A percentile compares a stretch with the other conserved stretches of the same genome.
These are phyloP conservation scores for Arabidopsis hybrid DNA, from an alignment of 441 rosid species.

Conservation along the genomic window DNA sequence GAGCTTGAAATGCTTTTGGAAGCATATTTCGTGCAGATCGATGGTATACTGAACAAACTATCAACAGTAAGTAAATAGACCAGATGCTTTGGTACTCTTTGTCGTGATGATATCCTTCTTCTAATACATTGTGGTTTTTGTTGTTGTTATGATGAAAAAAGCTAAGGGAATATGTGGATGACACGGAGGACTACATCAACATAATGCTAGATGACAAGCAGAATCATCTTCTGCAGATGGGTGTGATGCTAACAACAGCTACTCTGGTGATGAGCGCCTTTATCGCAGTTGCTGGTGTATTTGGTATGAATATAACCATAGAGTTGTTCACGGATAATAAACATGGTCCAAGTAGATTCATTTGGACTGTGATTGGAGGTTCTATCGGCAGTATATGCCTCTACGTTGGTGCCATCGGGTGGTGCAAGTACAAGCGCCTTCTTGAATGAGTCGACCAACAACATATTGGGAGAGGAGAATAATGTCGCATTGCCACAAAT, in stretches of 20 bases:
- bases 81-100: not conserved
- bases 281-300: conserved; percentile 65
- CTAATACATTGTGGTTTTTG: conserved; percentile 3
- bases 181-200: conserved; percentile 91
- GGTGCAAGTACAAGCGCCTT: conserved; percentile 82
- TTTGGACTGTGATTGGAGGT: conserved; percentile 79
- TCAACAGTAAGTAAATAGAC: conserved; percentile 62
- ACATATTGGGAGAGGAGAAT: conserved; percentile 17
- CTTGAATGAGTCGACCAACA: conserved; percentile 50
- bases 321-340: conserved; percentile 47
- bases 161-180: conserved; percentile 91
- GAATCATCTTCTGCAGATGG: conserved; percentile 88
- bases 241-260: conserved; percentile 80
- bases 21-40: conserved; percentile 88
- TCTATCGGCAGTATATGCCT: conserved; percentile 62
- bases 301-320: conserved; percentile 76
- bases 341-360: conserved; percentile 52
- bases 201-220: conserved; percentile 93
- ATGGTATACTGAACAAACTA: conserved; percentile 84
- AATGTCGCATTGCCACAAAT: not conserved
- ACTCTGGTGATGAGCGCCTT: conserved; percentile 71
- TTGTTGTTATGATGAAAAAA: conserved; percentile 39
- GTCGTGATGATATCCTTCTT: not conserved
- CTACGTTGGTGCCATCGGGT: conserved; percentile 76
- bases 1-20: conserved; percentile 97